phyloP scores from a whole-genome alignment of 2,329 filamentous ascomycete genomes.

The Monilinia aucupariae region DNA sequence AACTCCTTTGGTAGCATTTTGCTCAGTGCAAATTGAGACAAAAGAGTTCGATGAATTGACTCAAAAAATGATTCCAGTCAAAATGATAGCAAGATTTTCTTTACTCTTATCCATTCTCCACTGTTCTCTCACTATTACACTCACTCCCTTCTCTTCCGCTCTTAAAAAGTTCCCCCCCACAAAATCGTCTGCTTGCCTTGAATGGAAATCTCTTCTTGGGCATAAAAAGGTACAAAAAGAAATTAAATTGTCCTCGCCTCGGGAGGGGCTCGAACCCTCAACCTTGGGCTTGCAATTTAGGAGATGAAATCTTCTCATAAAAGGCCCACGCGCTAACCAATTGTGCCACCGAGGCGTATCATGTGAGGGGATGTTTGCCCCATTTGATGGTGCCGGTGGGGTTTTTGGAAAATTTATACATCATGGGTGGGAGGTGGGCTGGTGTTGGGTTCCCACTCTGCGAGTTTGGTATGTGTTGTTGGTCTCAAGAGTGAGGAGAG shows the following conservation, averaged over 20 bases:
- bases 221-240: too few relatives aligned
- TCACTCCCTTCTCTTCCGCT: too few relatives aligned
- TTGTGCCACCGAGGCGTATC: slow-evolving; percentile 10
- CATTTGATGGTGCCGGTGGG: not conserved
- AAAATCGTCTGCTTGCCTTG: too few relatives aligned
- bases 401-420: fast-evolving
- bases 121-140: too few relatives aligned
- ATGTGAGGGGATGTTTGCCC: not conserved
- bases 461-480: not conserved
- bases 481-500: not conserved
- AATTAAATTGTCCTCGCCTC: not conserved
- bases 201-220: not conserved
- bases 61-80: not conserved
- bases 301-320: not conserved
- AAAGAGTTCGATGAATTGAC: too few relatives aligned
- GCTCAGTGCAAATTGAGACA: too few relatives aligned
- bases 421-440: not conserved
- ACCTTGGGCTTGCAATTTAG: slow-evolving; percentile 5
- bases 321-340: slow-evolving; percentile 18
- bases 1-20: too few relatives aligned
- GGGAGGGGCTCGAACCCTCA: slow-evolving; percentile 13
- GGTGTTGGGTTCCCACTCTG: not conserved
- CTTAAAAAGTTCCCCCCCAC: not conserved
- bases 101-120: not conserved
- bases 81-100: not conserved